Evolutionary conservation across 2,329 filamentous ascomycete species (phyloP).

Genomic region (Penicillium crustosum): DNA sequence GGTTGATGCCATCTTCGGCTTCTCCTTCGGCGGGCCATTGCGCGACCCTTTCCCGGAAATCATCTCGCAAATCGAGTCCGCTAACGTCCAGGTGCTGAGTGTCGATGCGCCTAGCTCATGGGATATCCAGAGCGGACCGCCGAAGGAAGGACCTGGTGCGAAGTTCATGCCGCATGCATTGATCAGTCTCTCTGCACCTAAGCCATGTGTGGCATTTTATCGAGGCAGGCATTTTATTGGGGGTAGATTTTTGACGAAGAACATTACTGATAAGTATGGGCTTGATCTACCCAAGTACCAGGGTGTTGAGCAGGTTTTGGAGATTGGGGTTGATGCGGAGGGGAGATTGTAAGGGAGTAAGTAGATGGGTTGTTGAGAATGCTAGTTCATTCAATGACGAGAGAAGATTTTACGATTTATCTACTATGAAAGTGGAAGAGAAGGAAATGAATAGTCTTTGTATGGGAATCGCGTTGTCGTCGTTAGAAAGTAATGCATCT

Average conservation of each 20-base stretch:
- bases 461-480: slow-evolving; percentile 16
- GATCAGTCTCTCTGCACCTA: slow-evolving; percentile 89
- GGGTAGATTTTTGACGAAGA: slow-evolving; percentile 78
- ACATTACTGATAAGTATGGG: slow-evolving; percentile 79
- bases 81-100: slow-evolving; percentile 74
- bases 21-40: slow-evolving; percentile 88
- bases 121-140: slow-evolving; percentile 86
- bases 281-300: slow-evolving; percentile 80
- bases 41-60: slow-evolving; percentile 87
- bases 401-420: background rate
- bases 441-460: background rate
- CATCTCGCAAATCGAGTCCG: slow-evolving; percentile 72
- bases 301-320: slow-evolving; percentile 85
- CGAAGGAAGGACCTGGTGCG: slow-evolving; percentile 71
- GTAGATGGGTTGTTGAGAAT: background rate
- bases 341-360: slow-evolving; percentile 32
- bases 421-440: background rate
- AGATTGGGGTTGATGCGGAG: slow-evolving; percentile 55
- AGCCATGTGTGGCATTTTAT: slow-evolving; percentile 83
- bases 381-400: background rate
- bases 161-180: slow-evolving; percentile 77
- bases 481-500: slow-evolving; percentile 15
- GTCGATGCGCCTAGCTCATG: slow-evolving; percentile 94
- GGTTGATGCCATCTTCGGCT: slow-evolving; percentile 92
- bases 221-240: slow-evolving; percentile 88